Evolutionary conservation across 805 yeast species (phyloP), one percentile per base, ranked within the genome.

Genomic region (Myxozyma kluyveri): DNA sequence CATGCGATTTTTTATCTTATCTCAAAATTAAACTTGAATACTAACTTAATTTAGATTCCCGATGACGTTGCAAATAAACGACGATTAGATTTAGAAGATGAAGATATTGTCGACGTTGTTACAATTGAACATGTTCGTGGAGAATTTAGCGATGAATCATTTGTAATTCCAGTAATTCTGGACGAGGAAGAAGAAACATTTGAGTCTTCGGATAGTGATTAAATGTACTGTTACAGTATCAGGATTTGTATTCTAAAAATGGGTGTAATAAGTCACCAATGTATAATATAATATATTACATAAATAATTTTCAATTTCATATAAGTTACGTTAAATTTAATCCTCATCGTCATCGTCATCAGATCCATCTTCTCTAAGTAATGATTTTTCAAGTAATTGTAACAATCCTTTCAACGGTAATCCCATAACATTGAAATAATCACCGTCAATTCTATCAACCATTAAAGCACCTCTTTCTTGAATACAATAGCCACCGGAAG

Each of bases 401-500:
- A 77, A 78, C 0, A 91, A 81, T 32, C 69, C 72, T 41, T 76
- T 74, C 23, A 81, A 78, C 0, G 99, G 98, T 50, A 91, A 70
- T 0, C 99, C 99, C 2, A 91, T 91, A 12, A 88, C 86, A 65
- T 88, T 91, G 68, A 76, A 81, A 64, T 79, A 87, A 65, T 91
- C 98, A 0, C 99, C 99, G 1, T 75, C 74, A 10, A 89, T 76
- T 14, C 70, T 68, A 19, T 73, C 68, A 58, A 93, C 79, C 57
- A 91, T 69, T 33, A 83, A 63, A 32, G 66, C 63, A 1, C 95
- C 93, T 7, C 67, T 65, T 0, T 83, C 86, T 68, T 91, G 98
- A 53, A 85, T 82, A 61, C 82, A 82, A 70, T 87, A 90, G 0
- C 99, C 99, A 4, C 97, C 99, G 1, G 98, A 96, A 0, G 87